Base-by-base conservation (phyloP, 2,329 filamentous ascomycete genomes). In the Paecilomyces sp. region DNA sequence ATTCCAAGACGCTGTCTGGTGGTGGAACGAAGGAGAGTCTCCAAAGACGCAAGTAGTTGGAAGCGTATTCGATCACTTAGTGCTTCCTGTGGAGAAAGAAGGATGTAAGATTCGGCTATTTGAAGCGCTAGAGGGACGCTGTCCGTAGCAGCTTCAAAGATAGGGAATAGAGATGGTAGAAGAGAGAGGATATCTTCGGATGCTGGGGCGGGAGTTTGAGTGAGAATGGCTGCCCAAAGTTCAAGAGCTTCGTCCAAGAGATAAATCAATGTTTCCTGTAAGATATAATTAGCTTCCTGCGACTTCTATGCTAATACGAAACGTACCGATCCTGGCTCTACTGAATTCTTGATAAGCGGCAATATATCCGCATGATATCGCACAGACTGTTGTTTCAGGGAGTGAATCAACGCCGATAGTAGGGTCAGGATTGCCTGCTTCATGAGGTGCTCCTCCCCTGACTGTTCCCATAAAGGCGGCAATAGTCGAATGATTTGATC, bases 381-480 rank as follows among this genome's bases (percentile, higher is more conserved):
- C 62, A 88, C 83, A 3, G 91, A 94, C 9, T 88, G 84, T 12
- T 84, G 82, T 61, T 89, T 91, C 85, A 97, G 90, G 1, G 92
- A 89, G 70, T 87, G 87, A n/a, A 96, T 90, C 13, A 99, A 81
- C 1, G 91, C 88, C 1, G 90, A 83, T 57, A 97, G 85, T 47
- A 97, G 88, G 2, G 89, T 90, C 60, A 97, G 83, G 57, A 97
- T 92, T 1, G 91, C 87, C 75, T 97, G 92, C 74, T 97, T 97
- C 81, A 97, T 89, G 73, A 97, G 85, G 75, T 92, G 91, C 68
- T 94, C 90, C 61, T 96, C 89, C 0, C 88, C 91, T 2, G 90
- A 91, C 57, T 88, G 85, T 61, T 90, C 87, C 94, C 94, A 99
- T 0, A 97, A 81, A 3, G 82, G 81, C 0, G 93, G 92, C 6